Evolutionary conservation across 2,329 filamentous ascomycete genomes (phyloP).

Genomic region (Pseudohalonectria lignicola): DNA sequence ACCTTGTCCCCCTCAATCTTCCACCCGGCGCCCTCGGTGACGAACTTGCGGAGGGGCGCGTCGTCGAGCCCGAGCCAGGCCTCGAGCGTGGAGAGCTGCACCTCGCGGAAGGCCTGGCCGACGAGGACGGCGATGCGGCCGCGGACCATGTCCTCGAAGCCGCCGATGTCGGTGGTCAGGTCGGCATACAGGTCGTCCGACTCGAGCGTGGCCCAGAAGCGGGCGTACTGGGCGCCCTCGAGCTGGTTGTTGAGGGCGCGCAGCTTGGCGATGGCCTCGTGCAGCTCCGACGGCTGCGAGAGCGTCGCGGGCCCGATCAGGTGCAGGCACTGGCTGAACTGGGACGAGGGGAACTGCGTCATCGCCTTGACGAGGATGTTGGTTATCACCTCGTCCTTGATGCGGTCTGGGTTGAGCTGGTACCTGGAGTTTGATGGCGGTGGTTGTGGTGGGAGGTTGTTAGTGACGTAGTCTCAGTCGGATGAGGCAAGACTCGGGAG

Average conservation of each 20-base stretch:
- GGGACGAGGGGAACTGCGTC: conserved; percentile 90
- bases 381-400: conserved; percentile 94
- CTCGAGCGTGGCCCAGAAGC: conserved; percentile 90
- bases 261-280: conserved; percentile 86
- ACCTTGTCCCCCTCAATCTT: conserved; percentile 52
- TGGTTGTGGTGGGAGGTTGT: conserved; percentile 5
- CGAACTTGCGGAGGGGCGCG: conserved; percentile 64
- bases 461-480: conserved; percentile 4
- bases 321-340: conserved; percentile 89
- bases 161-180: conserved; percentile 83
- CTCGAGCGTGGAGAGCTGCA: conserved; percentile 57
- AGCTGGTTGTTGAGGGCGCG: conserved; percentile 76
- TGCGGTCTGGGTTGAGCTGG: conserved; percentile 98
- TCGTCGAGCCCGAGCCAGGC: conserved; percentile 62
- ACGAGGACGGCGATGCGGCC: conserved; percentile 82
- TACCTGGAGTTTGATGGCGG: conserved; percentile 48
- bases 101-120: conserved; percentile 67
- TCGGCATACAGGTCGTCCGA: conserved; percentile 94
- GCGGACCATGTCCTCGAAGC: conserved; percentile 90
- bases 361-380: conserved; percentile 98
- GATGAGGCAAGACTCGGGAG: too few species aligned
- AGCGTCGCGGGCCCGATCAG: conserved; percentile 81
- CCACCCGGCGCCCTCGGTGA: conserved; percentile 81
- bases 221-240: conserved; percentile 77
- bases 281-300: conserved; percentile 56